These are phyloP conservation scores for Bidens hawaiensis DNA, from an alignment of 140 eudicot genomes.

Conservation along the genomic window DNA sequence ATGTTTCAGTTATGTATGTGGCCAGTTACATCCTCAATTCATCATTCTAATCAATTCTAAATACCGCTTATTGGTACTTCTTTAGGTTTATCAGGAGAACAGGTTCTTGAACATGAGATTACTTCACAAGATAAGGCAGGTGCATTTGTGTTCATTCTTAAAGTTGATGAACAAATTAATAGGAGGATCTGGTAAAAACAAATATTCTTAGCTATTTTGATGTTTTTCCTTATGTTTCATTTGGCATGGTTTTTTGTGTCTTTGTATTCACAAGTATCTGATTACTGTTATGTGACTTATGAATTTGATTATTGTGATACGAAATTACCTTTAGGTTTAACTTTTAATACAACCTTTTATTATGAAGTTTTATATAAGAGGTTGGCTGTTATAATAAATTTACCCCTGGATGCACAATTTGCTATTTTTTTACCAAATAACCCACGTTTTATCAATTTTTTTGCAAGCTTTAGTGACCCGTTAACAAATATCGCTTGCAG, in stretches of 20 bases:
- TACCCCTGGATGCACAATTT: too few species aligned
- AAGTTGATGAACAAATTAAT: not conserved
- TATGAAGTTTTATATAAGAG: too few species aligned
- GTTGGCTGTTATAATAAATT: too few species aligned
- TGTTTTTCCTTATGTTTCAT: not conserved
- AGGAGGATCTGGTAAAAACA: constrained; percentile 3
- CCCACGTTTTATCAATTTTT: too few species aligned
- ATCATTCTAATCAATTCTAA: too few species aligned
- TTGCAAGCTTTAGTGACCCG: too few species aligned
- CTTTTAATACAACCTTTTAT: not conserved
- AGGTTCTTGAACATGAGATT: constrained; percentile 12
- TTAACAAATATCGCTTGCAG: too few species aligned
- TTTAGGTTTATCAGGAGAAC: constrained; percentile 40
- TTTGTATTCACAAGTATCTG: not conserved
- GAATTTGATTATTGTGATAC: not conserved
- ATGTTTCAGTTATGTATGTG: too few species aligned
- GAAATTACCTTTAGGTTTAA: not conserved
- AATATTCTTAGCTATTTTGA: constrained; percentile 7
- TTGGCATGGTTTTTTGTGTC: not conserved
- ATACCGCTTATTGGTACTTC: not conserved
- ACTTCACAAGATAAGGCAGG: constrained; percentile 34
- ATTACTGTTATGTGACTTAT: too few species aligned
- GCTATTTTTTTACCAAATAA: too few species aligned
- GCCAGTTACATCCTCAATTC: too few species aligned
- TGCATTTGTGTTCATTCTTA: not conserved